Evolutionary conservation across 2,329 filamentous ascomycete species (phyloP).

Genomic region (Simplicillium aogashimaense): DNA sequence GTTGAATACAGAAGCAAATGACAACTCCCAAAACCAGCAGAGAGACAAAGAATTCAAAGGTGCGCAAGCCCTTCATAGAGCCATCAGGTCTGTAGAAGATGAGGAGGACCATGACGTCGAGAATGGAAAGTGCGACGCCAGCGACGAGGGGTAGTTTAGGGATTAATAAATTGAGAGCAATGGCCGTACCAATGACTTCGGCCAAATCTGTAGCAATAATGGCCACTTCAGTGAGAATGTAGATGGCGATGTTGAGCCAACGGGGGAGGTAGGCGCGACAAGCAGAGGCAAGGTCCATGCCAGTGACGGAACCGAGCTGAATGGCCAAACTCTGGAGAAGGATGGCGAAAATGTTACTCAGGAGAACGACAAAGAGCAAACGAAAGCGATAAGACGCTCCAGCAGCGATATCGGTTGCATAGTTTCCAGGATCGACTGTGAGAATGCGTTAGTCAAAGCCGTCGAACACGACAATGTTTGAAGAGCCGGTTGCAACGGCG

Average conservation of each 20-base stretch:
- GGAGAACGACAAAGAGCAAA: slow-evolving; percentile 57
- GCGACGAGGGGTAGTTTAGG: slow-evolving; percentile 55
- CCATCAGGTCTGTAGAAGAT: slow-evolving; percentile 55
- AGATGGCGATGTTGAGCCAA: slow-evolving; percentile 55
- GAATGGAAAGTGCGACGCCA: slow-evolving; percentile 57
- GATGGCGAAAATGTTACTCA: slow-evolving; percentile 63
- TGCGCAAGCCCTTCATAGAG: slow-evolving; percentile 45
- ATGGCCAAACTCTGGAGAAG: slow-evolving; percentile 59
- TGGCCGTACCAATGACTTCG: slow-evolving; percentile 63
- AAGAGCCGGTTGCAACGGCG: background rate
- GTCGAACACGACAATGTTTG: background rate
- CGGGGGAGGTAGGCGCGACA: slow-evolving; percentile 54
- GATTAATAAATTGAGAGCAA: slow-evolving; percentile 57
- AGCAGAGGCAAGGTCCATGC: slow-evolving; percentile 55
- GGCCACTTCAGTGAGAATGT: slow-evolving; percentile 53
- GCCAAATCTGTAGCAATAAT: slow-evolving; percentile 66
- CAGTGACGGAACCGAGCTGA: slow-evolving; percentile 60
- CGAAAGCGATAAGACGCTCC: slow-evolving; percentile 56
- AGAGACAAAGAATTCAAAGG: slow-evolving; percentile 57
- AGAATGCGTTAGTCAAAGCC: background rate
- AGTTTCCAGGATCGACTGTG: slow-evolving; percentile 53
- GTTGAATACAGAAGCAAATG: slow-evolving; percentile 60
- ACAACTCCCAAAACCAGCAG: slow-evolving; percentile 50
- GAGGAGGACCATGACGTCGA: slow-evolving; percentile 58
- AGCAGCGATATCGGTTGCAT: slow-evolving; percentile 59